Base-by-base conservation (phyloP, 768 basidiomycete genomes). In the Phaeolepiota aurea region DNA sequence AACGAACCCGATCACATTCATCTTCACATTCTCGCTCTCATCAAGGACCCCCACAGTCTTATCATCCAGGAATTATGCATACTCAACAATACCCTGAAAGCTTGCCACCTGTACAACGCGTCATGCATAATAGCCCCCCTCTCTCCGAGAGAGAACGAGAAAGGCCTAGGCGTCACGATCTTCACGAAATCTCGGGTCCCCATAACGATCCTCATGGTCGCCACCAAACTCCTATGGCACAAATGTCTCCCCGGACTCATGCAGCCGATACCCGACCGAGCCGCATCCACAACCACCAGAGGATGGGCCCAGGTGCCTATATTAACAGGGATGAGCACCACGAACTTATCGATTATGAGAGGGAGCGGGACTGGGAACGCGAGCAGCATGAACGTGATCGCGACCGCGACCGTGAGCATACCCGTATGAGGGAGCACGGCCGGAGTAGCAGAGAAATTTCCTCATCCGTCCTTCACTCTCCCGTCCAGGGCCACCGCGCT, bases 221-320 rank as follows among this genome's bases (percentile, higher is more conserved):
- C 41, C 56, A 58, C 40, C 52, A 55, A 38, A 48, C 53, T 32
- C 66, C 62, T 32, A 47, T 51, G 44, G 39, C 57, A 41, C 63
- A 62, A 40, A 48, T 55, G 33, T 64, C 66, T 10, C 66, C 69
- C 14, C 64, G 58, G 5, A 56, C 61, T 13, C 58, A 53, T 14
- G 54, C 66, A 13, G 55, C 62, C 3, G 56, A 64, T 37, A 43
- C 57, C 11, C 63, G 68, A 20, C 57, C 62, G 45, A 54, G 63
- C 40, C 71, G 72, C 50, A 56, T 69, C 35, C 84, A 84, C 55
- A 68, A 67, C 44, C 82, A 84, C 58, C 82, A 82, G 56, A 77
- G 79, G 41, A 53, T 79, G 50, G 81, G 79, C 4, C 79, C 80
- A 30, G 79, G 69, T 2, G 66, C 76, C 18, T 76, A 70, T 48